Evolutionary conservation across 257 asterid genomes (phyloP).

Genomic region (Capsicum chinense): DNA sequence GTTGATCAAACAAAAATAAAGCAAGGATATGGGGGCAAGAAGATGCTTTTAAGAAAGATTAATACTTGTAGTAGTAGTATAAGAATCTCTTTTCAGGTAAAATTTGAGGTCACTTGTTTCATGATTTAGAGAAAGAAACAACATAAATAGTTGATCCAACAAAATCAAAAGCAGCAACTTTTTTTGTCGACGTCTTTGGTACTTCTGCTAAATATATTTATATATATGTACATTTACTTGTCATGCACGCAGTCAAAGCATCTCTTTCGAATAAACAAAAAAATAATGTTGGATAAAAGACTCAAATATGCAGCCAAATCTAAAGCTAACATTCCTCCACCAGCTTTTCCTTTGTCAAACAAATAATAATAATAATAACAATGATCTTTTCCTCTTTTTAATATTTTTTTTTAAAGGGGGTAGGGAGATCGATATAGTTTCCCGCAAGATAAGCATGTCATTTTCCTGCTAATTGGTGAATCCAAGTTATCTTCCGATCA

Average conservation of each 20-base stretch:
- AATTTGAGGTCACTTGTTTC: constrained; percentile 35
- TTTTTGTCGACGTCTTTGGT: neutral
- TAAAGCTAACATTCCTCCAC: constrained; percentile 17
- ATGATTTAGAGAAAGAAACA: neutral
- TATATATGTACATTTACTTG: constrained; percentile 19
- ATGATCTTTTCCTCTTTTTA: neutral
- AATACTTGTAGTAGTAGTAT: constrained; percentile 6
- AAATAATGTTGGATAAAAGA: constrained; percentile 32
- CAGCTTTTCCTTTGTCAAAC: constrained; percentile 16
- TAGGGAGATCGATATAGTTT: neutral
- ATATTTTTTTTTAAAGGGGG: neutral
- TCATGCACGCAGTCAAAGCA: constrained; percentile 27
- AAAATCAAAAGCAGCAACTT: constrained; percentile 31
- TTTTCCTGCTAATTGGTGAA: neutral
- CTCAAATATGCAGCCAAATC: constrained; percentile 17
- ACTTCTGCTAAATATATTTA: neutral
- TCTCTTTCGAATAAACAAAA: neutral
- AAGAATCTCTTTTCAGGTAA: constrained; percentile 6
- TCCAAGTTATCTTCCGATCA: neutral
- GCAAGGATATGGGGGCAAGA: neutral
- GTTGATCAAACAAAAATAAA: constrained; percentile 25
- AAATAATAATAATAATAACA: too few relatives aligned
- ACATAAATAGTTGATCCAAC: constrained; percentile 34
- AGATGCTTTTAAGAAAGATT: constrained; percentile 25
- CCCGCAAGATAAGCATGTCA: neutral